Evolutionary conservation across 1,139 yeast genomes (phyloP), one percentile per base, ranked within the genome.

Genomic region (Geotrichum restrictum): DNA sequence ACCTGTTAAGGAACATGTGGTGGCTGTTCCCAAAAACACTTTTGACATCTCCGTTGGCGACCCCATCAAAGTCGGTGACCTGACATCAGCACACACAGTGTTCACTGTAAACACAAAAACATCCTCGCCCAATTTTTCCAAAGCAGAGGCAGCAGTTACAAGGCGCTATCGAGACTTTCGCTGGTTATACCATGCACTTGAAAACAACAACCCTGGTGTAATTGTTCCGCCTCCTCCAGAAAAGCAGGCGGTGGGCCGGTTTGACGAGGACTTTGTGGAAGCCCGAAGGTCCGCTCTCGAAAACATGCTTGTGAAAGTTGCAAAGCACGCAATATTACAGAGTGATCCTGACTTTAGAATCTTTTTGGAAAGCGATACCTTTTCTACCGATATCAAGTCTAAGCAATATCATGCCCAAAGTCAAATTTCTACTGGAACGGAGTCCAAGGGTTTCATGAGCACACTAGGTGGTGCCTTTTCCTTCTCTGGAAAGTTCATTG

Each of bases 151-250:
- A 7, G 69, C 75, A 5, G 95, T 88, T 0, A 76, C 86, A 3
- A 75, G 96, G 63, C 77, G 96, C 58, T 88, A 88, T 67, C 79
- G 82, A 56, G 96, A 88, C 66, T 88, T 88, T 69, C 74, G 85
- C 59, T 74, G 98, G 98, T 76, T 93, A 27, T 91, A 88, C 68
- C 88, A 88, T 61, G 96, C 93, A 62, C 74, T 93, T 33, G 88
- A 87, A 64, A 80, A 80, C 59, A 88, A 85, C 62, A 89, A 93
- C 64, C 95, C 96, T 31, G 98, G 98, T 0, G 75, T 79, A 54
- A 85, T 94, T 40, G 83, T 94, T 27, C 98, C 98, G 0, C 96
- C 98, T 0, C 98, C 98, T 10, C 98, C 99, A 1, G 88, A 88
- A 37, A 94, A 94, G 65, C 98, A 93, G 68, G 87, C 88, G 0